These are phyloP conservation scores for Leccinum broughii DNA, from an alignment of 768 basidiomycete species.

Conservation along the genomic window DNA sequence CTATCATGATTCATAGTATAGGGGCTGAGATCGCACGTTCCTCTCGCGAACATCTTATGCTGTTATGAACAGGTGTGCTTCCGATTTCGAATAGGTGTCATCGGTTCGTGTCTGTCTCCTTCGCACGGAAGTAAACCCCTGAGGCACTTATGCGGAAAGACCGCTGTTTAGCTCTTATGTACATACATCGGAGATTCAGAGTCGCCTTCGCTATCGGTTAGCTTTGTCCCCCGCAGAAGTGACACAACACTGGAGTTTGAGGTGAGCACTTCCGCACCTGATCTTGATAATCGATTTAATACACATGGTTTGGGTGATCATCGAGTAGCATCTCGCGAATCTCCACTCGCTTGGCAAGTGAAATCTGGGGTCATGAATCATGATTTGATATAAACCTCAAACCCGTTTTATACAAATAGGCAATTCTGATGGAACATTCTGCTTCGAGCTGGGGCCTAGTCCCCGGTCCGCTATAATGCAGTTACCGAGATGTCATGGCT, in stretches of 20 bases:
- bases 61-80: background rate
- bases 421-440: background rate
- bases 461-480: background rate
- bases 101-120: background rate
- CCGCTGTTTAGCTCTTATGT: background rate
- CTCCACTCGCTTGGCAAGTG: background rate
- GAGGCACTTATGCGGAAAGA: background rate
- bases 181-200: background rate
- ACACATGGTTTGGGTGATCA: background rate
- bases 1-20: no score
- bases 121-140: background rate
- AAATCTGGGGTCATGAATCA: background rate
- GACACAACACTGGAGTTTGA: background rate
- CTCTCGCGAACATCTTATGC: background rate
- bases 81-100: background rate
- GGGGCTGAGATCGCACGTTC: background rate
- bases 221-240: background rate
- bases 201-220: background rate
- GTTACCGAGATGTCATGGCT: background rate
- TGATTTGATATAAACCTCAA: background rate
- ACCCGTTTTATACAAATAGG: background rate
- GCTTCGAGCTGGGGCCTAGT: background rate
- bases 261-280: background rate
- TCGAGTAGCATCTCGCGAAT: background rate
- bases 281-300: background rate